phyloP scores from a whole-genome alignment of 345 rosid genomes.

The Aquilaria malaccensis region DNA sequence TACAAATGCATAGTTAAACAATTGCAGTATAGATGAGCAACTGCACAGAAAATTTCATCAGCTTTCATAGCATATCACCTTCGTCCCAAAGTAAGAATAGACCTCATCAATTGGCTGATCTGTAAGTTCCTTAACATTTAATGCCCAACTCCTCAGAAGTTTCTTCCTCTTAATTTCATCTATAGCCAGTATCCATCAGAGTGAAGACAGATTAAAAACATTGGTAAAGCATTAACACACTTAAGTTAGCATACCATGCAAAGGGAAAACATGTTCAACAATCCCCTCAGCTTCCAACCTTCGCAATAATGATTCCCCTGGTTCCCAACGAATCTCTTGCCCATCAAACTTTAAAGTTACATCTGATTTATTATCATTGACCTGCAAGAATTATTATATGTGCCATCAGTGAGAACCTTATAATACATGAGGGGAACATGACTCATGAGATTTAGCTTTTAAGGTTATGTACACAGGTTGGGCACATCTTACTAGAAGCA shows the following conservation, averaged over 20 bases:
- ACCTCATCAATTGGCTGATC: conserved; percentile 78
- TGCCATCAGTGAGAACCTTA: neutral
- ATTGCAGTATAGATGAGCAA: conserved; percentile 2
- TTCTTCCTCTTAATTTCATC: conserved; percentile 70
- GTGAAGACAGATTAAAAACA: conserved; percentile 9
- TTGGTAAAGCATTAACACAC: conserved; percentile 8
- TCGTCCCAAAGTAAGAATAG: conserved; percentile 77
- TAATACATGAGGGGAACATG: neutral
- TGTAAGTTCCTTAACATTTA: conserved; percentile 68
- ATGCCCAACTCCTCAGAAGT: conserved; percentile 70
- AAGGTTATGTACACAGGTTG: too few relatives aligned
- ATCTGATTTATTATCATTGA: conserved; percentile 31
- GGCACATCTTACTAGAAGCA: too few relatives aligned
- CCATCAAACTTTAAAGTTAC: conserved; percentile 36
- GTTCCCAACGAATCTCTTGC: conserved; percentile 51
- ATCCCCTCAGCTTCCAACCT: conserved; percentile 62
- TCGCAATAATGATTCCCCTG: conserved; percentile 58
- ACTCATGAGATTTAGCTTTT: neutral
- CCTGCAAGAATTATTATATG: conserved; percentile 32
- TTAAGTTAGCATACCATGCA: conserved; percentile 54
- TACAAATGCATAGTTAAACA: conserved; percentile 15
- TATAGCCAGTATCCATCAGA: conserved; percentile 25
- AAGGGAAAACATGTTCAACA: conserved; percentile 69
- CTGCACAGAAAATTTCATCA: neutral
- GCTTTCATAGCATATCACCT: conserved; percentile 36